phyloP scores from a whole-genome alignment of 495 filamentous ascomycete genomes.

The Bryoglossum gracile region DNA sequence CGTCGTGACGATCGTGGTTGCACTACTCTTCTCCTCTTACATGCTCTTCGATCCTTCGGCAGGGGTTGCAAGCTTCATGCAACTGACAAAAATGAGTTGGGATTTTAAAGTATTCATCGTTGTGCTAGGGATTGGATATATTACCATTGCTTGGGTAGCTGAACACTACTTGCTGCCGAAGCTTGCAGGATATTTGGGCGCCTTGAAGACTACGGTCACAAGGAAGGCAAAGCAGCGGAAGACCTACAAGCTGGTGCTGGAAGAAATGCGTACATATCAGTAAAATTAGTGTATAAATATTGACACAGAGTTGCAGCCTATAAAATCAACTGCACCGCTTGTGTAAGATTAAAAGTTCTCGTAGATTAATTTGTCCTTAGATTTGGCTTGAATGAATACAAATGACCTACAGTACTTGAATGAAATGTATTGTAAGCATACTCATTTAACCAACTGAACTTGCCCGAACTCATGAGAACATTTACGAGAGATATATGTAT shows the following conservation, averaged over 20 bases:
- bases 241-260: conserved; percentile 73
- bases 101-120: conserved; percentile 67
- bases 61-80: conserved; percentile 69
- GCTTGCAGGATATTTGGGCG: conserved; percentile 62
- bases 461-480: too few species aligned
- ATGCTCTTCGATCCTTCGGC: conserved; percentile 68
- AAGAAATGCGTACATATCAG: conserved; percentile 53
- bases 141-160: conserved; percentile 57
- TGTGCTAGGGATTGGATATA: conserved; percentile 56
- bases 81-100: conserved; percentile 67
- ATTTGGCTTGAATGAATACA: too few species aligned
- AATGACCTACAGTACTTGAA: too few species aligned
- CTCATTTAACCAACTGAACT: too few species aligned
- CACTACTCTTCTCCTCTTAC: conserved; percentile 58
- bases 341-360: too few species aligned
- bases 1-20: conserved; percentile 63
- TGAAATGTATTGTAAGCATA: too few species aligned
- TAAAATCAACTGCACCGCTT: too few species aligned
- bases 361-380: too few species aligned
- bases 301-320: too few species aligned
- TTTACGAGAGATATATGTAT: too few species aligned
- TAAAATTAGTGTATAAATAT: conserved; percentile 5
- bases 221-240: conserved; percentile 68
- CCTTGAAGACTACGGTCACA: conserved; percentile 44
- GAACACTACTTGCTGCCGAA: conserved; percentile 64